Base-by-base conservation (phyloP, 2,329 filamentous ascomycete genomes). In the Stachybotrys chartarum region DNA sequence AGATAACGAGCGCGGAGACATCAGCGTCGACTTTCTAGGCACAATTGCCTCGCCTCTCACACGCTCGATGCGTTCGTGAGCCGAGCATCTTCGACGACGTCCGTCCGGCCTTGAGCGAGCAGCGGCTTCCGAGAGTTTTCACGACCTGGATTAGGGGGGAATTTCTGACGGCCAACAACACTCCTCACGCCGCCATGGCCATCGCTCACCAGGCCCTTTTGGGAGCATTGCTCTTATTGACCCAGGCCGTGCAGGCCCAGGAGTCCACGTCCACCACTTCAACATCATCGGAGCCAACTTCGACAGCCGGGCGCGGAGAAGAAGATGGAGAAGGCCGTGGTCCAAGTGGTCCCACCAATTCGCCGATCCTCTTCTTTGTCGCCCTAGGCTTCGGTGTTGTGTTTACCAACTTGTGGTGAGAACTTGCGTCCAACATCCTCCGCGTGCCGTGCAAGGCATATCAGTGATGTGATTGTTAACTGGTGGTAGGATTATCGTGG, bases 361-460 rank as follows among this genome's bases (percentile, higher is more conserved):
- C 75, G 6, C 76, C 76, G 6, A 61, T 78, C 18, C 68, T 78
- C 6, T 97, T 97, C 76, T 97, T 97, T 70, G 91, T 97, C 55
- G 93, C 94, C 16, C 78, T 99, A 32, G 94, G 94, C 5, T 97
- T 99, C 66, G 94, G 94, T 64, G 94, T 99, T 18, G 94, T 99
- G 49, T 99, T 99, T 68, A 99, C 94, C 52, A 99, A 99, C 72
- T 77, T 99, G 72, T 99, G 94, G 94, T 97, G 81, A 77, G 88
- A 58, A 57, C 59, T 55, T 6, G 14, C 35, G 5, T 14, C 35
- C 35, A 14, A 10, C 35, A 10, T 10, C 3, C 35, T 3, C 35
- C 10, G 14, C 35, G 35, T 42, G 35, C 10, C 35, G 35, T 24
- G 24, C 24, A 42, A 14, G 35, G 10, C 14, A 42, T 42, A 10